Percentiles rank a stretch among this genome's conserved stretches.
phyloP scores from a whole-genome alignment of 1,284 basidiomycete species.

The Moniliophthora roreri region DNA sequence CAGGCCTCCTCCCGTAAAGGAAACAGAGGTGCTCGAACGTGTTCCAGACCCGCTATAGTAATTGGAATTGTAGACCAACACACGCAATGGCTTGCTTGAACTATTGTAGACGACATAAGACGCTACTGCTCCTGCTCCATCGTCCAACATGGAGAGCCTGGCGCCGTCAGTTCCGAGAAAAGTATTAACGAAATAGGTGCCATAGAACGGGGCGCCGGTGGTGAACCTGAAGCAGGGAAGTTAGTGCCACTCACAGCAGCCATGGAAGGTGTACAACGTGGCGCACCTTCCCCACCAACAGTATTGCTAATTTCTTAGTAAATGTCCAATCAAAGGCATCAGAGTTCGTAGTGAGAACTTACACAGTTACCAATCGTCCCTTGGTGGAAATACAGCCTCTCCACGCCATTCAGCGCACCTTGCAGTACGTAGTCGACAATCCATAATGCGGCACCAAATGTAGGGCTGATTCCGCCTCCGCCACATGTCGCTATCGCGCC shows the following conservation, averaged over 20 bases:
- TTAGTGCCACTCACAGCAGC: background rate
- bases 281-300: constrained; percentile 39
- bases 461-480: constrained; percentile 43
- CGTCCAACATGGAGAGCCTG: constrained; percentile 36
- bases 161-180: constrained; percentile 34
- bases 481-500: constrained; percentile 37
- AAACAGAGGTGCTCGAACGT: constrained; percentile 26
- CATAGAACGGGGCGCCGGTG: constrained; percentile 38
- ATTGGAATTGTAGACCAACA: constrained; percentile 37
- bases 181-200: constrained; percentile 38
- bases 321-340: background rate
- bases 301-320: constrained; percentile 29
- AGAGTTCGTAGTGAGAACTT: constrained; percentile 11
- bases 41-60: constrained; percentile 36
- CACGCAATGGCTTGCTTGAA: constrained; percentile 27
- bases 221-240: constrained; percentile 6
- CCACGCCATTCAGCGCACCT: constrained; percentile 36
- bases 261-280: constrained; percentile 21
- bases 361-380: constrained; percentile 43
- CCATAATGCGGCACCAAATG: constrained; percentile 45
- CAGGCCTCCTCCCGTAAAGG: constrained; percentile 29
- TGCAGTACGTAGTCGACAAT: constrained; percentile 46
- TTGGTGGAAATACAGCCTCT: constrained; percentile 46
- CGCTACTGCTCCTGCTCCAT: constrained; percentile 31
- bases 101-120: constrained; percentile 35